A percentile compares a stretch with the other conserved stretches of the same genome.
Evolutionary conservation across 2,329 filamentous ascomycete genomes (phyloP).

Genomic region (Colletotrichum higginsianum): DNA sequence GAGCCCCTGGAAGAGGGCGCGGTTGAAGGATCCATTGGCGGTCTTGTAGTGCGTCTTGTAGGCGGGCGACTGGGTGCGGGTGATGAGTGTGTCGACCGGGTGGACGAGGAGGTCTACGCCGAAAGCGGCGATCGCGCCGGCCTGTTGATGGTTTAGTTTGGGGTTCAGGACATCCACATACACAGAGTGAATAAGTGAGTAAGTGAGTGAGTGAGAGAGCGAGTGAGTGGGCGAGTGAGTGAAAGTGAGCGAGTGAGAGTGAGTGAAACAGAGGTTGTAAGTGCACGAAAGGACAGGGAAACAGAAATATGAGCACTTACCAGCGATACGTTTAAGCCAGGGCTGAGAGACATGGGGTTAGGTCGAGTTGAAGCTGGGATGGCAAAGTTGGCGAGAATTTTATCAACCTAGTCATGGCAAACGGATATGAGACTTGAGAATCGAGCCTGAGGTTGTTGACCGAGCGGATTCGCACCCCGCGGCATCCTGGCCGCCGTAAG

Average conservation of each 20-base stretch:
- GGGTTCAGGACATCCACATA: neutral
- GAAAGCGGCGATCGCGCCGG: constrained; percentile 33
- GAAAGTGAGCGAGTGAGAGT: no score
- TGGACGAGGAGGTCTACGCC: constrained; percentile 40
- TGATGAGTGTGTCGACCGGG: constrained; percentile 44
- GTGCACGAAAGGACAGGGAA: no score
- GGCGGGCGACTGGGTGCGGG: constrained; percentile 41
- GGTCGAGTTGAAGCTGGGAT: neutral
- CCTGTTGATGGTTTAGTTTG: neutral
- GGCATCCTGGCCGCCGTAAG: neutral
- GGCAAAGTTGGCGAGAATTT: neutral
- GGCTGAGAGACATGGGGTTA: neutral
- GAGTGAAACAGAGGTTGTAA: no score
- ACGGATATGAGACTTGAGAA: no score
- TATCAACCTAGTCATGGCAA: neutral
- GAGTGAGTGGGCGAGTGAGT: no score
- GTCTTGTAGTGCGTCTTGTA: constrained; percentile 42
- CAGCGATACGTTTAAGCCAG: neutral
- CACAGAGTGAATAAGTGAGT: no score
- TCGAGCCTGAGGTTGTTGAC: neutral
- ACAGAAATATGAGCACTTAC: neutral
- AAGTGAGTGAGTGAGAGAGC: no score
- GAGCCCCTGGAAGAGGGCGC: constrained; percentile 40
- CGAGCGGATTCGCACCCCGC: neutral
- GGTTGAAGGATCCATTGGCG: constrained; percentile 32